Conservation (phyloP, 495 filamentous ascomycete genomes). For the Penicillium riverlandense region DNA sequence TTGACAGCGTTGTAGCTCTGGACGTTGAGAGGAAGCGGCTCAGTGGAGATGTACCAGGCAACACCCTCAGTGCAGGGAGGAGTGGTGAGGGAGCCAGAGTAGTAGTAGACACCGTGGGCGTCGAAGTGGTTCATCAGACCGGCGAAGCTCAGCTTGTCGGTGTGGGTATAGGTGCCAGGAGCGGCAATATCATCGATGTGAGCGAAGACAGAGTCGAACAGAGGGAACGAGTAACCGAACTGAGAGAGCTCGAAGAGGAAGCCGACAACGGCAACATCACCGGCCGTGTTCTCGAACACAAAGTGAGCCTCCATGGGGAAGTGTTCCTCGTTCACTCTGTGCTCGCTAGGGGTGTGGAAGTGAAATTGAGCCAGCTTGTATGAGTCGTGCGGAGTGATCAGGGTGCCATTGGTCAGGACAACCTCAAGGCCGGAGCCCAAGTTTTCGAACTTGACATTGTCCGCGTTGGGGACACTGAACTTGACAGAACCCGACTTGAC, state of each 20-base stretch:
- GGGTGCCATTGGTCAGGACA: constrained; percentile 34
- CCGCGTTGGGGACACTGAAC: constrained; percentile 29
- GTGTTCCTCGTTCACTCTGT: constrained; percentile 48
- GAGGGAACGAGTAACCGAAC: constrained; percentile 28
- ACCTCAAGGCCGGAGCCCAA: constrained; percentile 54
- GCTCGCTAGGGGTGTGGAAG: constrained; percentile 65
- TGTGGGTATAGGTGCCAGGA: constrained; percentile 49
- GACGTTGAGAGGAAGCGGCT: constrained; percentile 45
- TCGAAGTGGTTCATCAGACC: constrained; percentile 43
- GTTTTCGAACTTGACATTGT: constrained; percentile 49
- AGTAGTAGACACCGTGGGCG: constrained; percentile 43
- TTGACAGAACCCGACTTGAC: constrained; percentile 22
- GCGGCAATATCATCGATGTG: constrained; percentile 42
- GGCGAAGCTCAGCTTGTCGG: constrained; percentile 49
- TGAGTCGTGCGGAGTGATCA: constrained; percentile 29
- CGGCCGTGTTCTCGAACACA: constrained; percentile 44
- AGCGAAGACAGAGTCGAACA: constrained; percentile 49
- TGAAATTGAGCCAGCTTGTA: constrained; percentile 60
- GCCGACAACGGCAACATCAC: constrained; percentile 49
- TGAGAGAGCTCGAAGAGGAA: constrained; percentile 52
- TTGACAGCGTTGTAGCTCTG: constrained; percentile 48
- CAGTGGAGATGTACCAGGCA: constrained; percentile 47
- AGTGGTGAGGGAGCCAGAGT: constrained; percentile 60
- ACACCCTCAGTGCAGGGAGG: constrained; percentile 61
- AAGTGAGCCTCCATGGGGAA: constrained; percentile 60